phyloP scores from a whole-genome alignment of 1,284 basidiomycete genomes.

The Leccinum solheimii region DNA sequence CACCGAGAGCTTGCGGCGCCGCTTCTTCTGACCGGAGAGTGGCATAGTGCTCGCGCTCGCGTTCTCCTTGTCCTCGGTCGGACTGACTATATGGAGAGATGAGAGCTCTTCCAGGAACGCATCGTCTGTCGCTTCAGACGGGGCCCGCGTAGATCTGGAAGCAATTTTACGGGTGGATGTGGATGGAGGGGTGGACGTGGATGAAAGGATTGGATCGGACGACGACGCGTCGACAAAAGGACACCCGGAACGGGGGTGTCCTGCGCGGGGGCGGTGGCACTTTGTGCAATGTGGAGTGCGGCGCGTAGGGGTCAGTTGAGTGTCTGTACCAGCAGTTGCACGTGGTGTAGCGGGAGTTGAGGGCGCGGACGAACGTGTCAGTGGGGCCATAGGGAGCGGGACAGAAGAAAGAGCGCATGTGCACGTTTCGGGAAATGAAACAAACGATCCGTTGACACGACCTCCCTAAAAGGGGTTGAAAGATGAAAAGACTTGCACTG shows the following conservation, averaged over 20 bases:
- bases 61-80: constrained; percentile 18
- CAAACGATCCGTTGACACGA: not conserved
- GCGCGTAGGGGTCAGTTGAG: constrained; percentile 30
- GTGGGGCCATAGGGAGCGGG: constrained; percentile 21
- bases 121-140: constrained; percentile 12
- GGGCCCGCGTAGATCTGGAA: not conserved
- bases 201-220: constrained; percentile 22
- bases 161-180: constrained; percentile 5
- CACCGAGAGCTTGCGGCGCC: constrained; percentile 29
- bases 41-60: constrained; percentile 1
- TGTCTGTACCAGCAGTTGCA: constrained; percentile 7
- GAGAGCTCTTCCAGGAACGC: constrained; percentile 30
- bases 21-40: not conserved
- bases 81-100: constrained; percentile 33
- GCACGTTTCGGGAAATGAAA: not conserved
- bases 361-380: constrained; percentile 32
- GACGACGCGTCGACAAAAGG: constrained; percentile 36
- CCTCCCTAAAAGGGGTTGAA: not conserved
- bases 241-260: constrained; percentile 61
- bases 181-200: constrained; percentile 24
- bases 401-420: not conserved
- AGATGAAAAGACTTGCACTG: not conserved
- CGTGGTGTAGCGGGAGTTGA: constrained; percentile 29
- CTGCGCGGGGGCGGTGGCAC: constrained; percentile 52
- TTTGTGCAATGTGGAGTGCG: constrained; percentile 51